These are phyloP conservation scores for Russula foetens DNA, from an alignment of 768 basidiomycete species.

Conservation along the genomic window DNA sequence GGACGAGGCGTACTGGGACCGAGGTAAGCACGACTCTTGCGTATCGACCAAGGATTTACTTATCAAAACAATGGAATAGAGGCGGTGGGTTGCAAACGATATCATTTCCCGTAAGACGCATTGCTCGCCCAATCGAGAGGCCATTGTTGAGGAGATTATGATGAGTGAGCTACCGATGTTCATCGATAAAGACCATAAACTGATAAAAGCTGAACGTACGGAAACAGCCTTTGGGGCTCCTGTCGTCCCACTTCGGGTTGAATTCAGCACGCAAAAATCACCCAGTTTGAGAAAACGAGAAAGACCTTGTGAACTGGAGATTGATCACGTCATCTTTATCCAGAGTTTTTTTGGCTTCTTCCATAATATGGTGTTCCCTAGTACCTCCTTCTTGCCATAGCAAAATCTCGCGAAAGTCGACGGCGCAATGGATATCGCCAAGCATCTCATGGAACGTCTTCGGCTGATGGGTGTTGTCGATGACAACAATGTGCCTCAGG, in stretches of 20 bases:
- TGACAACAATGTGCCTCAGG: constrained; percentile 54
- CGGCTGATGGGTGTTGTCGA: constrained; percentile 47
- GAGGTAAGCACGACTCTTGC: neutral
- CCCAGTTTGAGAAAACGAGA: neutral
- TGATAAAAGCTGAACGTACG: constrained; percentile 32
- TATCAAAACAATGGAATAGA: constrained; percentile 85
- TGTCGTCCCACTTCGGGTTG: constrained; percentile 59
- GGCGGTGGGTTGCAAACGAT: constrained; percentile 78
- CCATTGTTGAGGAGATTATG: constrained; percentile 73
- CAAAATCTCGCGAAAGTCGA: constrained; percentile 67
- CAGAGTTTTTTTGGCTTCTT: constrained; percentile 34
- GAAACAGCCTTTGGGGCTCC: constrained; percentile 79
- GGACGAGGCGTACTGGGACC: constrained; percentile 50
- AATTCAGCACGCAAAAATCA: constrained; percentile 5
- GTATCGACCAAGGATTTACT: constrained; percentile 31
- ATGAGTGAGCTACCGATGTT: constrained; percentile 54
- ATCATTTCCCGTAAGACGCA: constrained; percentile 59
- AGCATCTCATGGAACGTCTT: constrained; percentile 33
- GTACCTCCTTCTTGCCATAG: constrained; percentile 52
- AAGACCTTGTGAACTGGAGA: constrained; percentile 77
- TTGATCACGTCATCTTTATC: constrained; percentile 68
- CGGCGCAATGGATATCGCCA: constrained; percentile 38
- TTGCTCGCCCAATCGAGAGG: constrained; percentile 58
- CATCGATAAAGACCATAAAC: neutral
- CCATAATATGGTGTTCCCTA: constrained; percentile 35